phyloP scores from a whole-genome alignment of 805 yeast genomes.

The Grigorovia transvaalensis region DNA sequence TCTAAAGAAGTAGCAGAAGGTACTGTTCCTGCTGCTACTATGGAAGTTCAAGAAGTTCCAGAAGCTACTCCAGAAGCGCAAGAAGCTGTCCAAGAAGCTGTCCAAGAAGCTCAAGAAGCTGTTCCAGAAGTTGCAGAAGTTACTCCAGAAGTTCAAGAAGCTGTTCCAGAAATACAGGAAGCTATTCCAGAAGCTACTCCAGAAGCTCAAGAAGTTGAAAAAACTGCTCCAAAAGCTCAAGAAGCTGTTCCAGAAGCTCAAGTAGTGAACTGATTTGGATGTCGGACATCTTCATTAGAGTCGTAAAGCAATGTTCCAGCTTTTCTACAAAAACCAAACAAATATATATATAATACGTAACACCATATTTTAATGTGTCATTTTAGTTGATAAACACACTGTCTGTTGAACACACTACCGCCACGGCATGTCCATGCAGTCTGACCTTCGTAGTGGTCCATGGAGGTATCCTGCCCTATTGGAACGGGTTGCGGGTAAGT shows the following conservation, averaged over 20 bases:
- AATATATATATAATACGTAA: not conserved
- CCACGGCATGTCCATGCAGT: too few relatives aligned
- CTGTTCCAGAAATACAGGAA: not conserved
- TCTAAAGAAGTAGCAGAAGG: not conserved
- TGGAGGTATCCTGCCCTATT: too few relatives aligned
- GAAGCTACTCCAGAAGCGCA: not conserved
- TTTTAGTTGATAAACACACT: not conserved
- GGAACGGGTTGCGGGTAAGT: too few relatives aligned
- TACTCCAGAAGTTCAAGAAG: not conserved
- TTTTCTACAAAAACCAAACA: not conserved
- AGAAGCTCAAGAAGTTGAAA: too few relatives aligned
- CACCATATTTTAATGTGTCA: not conserved
- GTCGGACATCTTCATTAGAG: too few relatives aligned
- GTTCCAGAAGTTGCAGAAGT: not conserved
- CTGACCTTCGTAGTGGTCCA: too few relatives aligned
- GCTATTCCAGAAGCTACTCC: not conserved
- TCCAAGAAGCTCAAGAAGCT: not conserved
- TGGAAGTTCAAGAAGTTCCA: not conserved
- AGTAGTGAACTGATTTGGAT: too few relatives aligned
- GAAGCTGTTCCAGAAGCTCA: not conserved
- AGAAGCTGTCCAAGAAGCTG: not conserved
- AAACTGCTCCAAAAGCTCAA: not conserved
- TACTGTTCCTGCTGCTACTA: not conserved
- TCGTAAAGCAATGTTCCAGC: not conserved
- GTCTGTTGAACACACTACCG: too few relatives aligned